Conservation (phyloP, 1,139 yeast genomes). For the Arxiozyma bovina region DNA sequence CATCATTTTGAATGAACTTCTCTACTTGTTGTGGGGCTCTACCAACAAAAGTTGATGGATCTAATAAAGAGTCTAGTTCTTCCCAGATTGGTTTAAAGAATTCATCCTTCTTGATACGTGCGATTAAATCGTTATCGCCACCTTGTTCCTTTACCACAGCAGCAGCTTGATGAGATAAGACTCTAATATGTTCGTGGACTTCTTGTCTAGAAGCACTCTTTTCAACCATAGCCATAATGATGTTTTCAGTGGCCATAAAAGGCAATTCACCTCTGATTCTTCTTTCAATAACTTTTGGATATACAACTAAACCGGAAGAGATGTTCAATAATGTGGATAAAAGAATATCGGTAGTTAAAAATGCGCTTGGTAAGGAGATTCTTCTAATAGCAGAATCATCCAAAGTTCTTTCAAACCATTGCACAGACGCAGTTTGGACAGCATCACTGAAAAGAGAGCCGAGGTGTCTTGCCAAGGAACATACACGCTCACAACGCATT, state of each 20-base stretch:
- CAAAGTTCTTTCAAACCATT: conserved; percentile 98
- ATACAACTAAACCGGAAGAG: conserved; percentile 90
- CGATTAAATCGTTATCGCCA: conserved; percentile 94
- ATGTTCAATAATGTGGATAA: conserved; percentile 84
- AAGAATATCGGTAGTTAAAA: conserved; percentile 89
- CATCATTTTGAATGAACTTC: conserved; percentile 79
- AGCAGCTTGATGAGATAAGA: conserved; percentile 92
- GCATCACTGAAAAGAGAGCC: conserved; percentile 90
- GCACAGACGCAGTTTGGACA: conserved; percentile 92
- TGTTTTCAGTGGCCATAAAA: conserved; percentile 98
- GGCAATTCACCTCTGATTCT: conserved; percentile 92
- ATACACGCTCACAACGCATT: conserved; percentile 98
- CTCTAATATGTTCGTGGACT: conserved; percentile 96
- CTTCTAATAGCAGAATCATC: conserved; percentile 98
- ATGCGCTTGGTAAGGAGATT: conserved; percentile 93
- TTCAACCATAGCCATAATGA: conserved; percentile 99
- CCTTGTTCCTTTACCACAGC: conserved; percentile 97
- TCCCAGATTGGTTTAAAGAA: conserved; percentile 87
- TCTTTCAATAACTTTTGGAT: conserved; percentile 97
- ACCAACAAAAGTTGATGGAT: conserved; percentile 93
- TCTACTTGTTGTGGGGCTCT: conserved; percentile 98
- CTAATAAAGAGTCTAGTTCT: conserved; percentile 69
- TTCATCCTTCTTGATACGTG: conserved; percentile 67
- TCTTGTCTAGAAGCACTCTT: conserved; percentile 97
- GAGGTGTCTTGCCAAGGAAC: conserved; percentile 91